Evolutionary conservation across 768 basidiomycete genomes (phyloP), one percentile per base, ranked within the genome.

Genomic region (Lenzites betulinus): DNA sequence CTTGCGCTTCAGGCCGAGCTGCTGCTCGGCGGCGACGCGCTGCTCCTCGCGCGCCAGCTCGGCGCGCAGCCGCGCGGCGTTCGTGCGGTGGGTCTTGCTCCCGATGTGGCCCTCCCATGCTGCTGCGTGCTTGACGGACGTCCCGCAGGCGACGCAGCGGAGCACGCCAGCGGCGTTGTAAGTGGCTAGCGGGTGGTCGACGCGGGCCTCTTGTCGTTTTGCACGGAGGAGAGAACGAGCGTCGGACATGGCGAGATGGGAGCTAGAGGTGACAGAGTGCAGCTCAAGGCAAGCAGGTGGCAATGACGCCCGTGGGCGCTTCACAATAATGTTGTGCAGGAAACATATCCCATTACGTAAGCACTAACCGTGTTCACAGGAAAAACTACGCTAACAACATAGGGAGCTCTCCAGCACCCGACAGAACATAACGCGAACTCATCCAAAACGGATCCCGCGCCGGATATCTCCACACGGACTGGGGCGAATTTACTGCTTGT

Each of bases 71-170:
- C 82, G 81, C 12, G 79, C 78, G 18, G 87, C 84, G 67, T 84
- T 87, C 41, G 79, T 86, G 35, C 92, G 84, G 70, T 94, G 92
- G 1, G 74, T 74, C 75, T 93, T 93, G 75, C 88, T 91, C 13
- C 88, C 91, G 20, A 94, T 71, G 73, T 94, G 92, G 22, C 92
- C 90, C 60, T 92, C 86, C 92, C 92, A 94, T n/a, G 89, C 88
- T 25, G 88, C 84, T 3, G 89, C 81, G 67, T 92, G 85, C 67
- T 92, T 93, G 58, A 94, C 79, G 20, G 74, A 58, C 12, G 77
- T 80, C 1, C 79, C 79, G 68, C 92, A 94, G 25, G 85, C 81
- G 4, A 77, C 67, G 66, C 92, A 94, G 58, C 85, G 83, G 28
- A 94, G 78, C 68, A 89, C 87, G 47, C 90, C 89, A 26, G 75